phyloP scores from a whole-genome alignment of 1,284 basidiomycete species.

The Flammula alnicola region DNA sequence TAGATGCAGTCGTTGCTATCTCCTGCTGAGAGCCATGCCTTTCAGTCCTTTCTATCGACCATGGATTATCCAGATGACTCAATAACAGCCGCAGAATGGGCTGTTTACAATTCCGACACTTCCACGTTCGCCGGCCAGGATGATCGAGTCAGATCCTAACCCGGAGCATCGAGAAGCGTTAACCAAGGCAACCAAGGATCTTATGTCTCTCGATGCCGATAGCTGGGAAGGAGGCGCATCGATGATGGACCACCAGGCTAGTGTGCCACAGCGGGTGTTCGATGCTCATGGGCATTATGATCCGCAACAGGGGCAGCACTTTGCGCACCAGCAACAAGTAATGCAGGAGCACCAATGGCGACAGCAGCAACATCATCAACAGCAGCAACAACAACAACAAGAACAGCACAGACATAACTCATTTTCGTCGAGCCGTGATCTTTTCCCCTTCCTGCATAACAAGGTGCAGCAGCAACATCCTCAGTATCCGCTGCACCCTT shows the following conservation, averaged over 20 bases:
- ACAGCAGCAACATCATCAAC: slow-evolving; percentile 28
- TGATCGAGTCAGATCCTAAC: slow-evolving; percentile 28
- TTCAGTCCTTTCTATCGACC: slow-evolving; percentile 48
- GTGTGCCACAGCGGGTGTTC: slow-evolving; percentile 20
- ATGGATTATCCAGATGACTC: slow-evolving; percentile 37
- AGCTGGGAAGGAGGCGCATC: slow-evolving; percentile 29
- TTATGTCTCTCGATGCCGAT: slow-evolving; percentile 60
- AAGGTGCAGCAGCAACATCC: slow-evolving; percentile 27
- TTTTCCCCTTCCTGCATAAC: slow-evolving; percentile 34
- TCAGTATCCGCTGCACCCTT: slow-evolving; percentile 25
- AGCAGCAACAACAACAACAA: slow-evolving; percentile 29
- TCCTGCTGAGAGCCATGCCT: slow-evolving; percentile 43
- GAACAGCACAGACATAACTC: slow-evolving; percentile 29
- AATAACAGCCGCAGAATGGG: slow-evolving; percentile 38
- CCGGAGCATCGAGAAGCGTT: slow-evolving; percentile 59
- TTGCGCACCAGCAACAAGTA: slow-evolving; percentile 26
- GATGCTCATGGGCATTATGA: slow-evolving; percentile 15
- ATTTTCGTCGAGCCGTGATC: slow-evolving; percentile 28
- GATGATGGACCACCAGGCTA: slow-evolving; percentile 25
- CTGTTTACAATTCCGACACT: slow-evolving; percentile 29
- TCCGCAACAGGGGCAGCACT: slow-evolving; percentile 18
- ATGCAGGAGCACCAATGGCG: slow-evolving; percentile 26
- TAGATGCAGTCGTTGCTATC: slow-evolving; percentile 38
- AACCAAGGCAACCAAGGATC: slow-evolving; percentile 72
- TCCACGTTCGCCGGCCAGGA: slow-evolving; percentile 27